Percentiles rank a stretch among this genome's conserved stretches.
Evolutionary conservation across 176 grass and related monocot genomes (phyloP).

Genomic region (Canna indica): DNA sequence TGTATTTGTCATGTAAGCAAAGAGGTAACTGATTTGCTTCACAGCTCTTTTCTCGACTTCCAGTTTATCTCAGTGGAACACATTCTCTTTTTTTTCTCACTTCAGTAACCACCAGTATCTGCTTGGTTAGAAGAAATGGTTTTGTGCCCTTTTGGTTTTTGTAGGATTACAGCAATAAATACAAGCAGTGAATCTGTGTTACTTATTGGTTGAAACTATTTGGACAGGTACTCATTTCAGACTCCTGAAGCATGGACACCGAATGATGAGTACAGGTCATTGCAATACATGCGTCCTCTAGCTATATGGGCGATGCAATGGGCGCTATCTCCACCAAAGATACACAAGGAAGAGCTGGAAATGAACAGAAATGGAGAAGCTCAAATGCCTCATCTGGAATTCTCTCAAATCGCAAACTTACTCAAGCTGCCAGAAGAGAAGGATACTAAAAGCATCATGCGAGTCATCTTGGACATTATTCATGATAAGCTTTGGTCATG

Average conservation of each 20-base stretch:
- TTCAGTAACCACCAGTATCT: too few species aligned
- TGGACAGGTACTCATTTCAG: slow-evolving; percentile 12
- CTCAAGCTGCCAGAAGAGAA: slow-evolving; percentile 10
- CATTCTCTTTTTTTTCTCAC: too few species aligned
- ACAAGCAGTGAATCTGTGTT: too few species aligned
- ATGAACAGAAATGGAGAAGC: neutral
- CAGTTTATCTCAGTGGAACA: too few species aligned
- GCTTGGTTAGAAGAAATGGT: too few species aligned
- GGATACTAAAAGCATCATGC: neutral
- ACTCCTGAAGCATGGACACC: slow-evolving; percentile 21
- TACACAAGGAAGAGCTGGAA: neutral
- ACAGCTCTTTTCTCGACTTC: too few species aligned
- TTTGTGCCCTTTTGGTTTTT: too few species aligned
- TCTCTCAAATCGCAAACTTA: slow-evolving; percentile 9
- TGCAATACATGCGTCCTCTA: slow-evolving; percentile 21
- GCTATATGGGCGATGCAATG: slow-evolving; percentile 24
- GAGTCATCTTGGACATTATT: slow-evolving; percentile 9
- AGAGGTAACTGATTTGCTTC: too few species aligned
- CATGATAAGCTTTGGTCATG: neutral
- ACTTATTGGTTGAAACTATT: too few species aligned
- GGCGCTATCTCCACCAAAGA: slow-evolving; percentile 14
- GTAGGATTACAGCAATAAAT: too few species aligned
- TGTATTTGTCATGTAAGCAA: too few species aligned
- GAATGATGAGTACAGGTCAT: neutral
- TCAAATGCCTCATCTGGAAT: neutral